Evolutionary conservation across 805 yeast species (phyloP), one percentile per base, ranked within the genome.

Genomic region (Candida ponderosae): DNA sequence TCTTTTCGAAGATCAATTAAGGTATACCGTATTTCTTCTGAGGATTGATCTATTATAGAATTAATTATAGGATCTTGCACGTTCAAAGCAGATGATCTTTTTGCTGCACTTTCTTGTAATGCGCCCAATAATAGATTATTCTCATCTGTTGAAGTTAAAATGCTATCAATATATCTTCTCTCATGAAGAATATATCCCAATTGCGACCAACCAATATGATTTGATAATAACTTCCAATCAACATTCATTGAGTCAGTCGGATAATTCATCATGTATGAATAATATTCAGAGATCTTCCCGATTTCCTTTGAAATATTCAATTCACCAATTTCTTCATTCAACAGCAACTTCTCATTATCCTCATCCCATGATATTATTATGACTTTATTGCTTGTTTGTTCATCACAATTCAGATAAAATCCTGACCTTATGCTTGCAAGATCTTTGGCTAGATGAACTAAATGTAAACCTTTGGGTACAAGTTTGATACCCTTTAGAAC

Each of bases 71-170:
- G 56, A 37, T 60, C 67, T 28, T 53, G 47, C 33, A 59, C 23
- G 36, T 53, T 43, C n/a, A n/a, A n/a, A n/a, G n/a, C n/a, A n/a
- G n/a, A n/a, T n/a, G n/a, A n/a, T 27, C 66, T 37, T 4, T 36
- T 32, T 24, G 49, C 35, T 7, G 60, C 53, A 23, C 59, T 46
- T 17, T 58, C 53, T 18, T 45, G 31, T n/a, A 74, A 48, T 3
- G 68, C 62, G 5, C 61, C 60, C 16, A 59, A 34, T 7, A 76
- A 44, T 16, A 61, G 52, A 40, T 61, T 58, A 21, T 70, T 63
- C 43, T 76, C 83, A 29, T 72, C 70, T 9, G 57, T 58, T 2
- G 81, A 70, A 0, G 81, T 68, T 11, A 72, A 54, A 1, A 78
- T 66, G 11, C 72, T 61, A 5, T 72, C 59, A 9, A 63, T 50